A percentile compares a stretch with the other conserved stretches of the same genome.
Evolutionary conservation across 1,139 yeast genomes (phyloP).

Genomic region (Sugiyamaella castrensis): DNA sequence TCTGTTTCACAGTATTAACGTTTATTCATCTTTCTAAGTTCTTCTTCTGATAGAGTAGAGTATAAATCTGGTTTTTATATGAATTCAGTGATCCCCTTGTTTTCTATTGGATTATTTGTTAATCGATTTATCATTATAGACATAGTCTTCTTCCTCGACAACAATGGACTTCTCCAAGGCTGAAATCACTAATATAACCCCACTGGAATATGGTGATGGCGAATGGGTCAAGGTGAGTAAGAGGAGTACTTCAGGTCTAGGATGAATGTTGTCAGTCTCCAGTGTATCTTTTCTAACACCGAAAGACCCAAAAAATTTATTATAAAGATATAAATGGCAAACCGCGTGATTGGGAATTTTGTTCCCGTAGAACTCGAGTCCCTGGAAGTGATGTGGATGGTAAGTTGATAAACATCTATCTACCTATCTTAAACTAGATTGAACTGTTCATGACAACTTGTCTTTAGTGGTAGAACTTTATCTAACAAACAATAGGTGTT

Average conservation of each 20-base stretch:
- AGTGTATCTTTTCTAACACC: constrained; percentile 24
- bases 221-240: constrained; percentile 56
- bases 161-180: constrained; percentile 33
- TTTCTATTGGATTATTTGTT: neutral
- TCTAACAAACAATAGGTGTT: constrained; percentile 39
- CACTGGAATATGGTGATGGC: constrained; percentile 44
- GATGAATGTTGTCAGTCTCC: no score
- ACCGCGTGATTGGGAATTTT: constrained; percentile 84
- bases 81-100: no score
- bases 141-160: no score
- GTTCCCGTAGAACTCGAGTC: constrained; percentile 76
- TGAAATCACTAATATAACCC: constrained; percentile 33
- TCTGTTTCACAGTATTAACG: no score
- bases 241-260: no score
- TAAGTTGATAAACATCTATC: no score
- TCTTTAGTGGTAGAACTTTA: constrained; percentile 19
- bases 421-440: neutral
- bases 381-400: constrained; percentile 71
- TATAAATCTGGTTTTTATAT: no score
- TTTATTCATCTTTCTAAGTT: no score
- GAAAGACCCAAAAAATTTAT: constrained; percentile 51
- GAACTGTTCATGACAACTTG: neutral
- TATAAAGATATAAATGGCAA: constrained; percentile 67
- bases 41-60: no score
- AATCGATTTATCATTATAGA: no score